Conservation (phyloP, 1,139 yeast genomes). For the Debaryomyces fabryi region DNA sequence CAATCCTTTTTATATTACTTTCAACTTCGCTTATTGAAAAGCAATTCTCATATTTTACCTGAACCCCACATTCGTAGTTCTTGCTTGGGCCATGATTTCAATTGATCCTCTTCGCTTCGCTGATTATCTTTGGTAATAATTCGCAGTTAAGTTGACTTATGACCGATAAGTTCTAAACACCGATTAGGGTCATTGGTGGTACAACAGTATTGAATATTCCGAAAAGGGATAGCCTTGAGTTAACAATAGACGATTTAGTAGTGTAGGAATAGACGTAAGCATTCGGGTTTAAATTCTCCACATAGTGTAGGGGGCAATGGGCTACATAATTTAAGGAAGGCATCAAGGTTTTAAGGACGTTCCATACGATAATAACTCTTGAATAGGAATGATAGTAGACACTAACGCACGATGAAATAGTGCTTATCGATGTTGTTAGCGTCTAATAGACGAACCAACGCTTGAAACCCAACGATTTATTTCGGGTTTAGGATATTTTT, state of each 20-base stretch:
- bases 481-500: neutral
- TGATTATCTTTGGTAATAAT: neutral
- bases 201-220: neutral
- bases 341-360: neutral
- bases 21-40: neutral
- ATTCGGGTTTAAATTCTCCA: slow-evolving; percentile 1
- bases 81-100: neutral
- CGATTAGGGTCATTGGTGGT: neutral
- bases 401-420: neutral
- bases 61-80: neutral
- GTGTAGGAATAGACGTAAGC: neutral
- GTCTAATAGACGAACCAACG: neutral
- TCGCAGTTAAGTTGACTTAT: neutral
- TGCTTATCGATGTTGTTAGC: neutral
- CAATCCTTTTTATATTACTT: neutral
- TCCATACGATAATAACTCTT: neutral
- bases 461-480: neutral
- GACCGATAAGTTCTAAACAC: neutral
- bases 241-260: neutral
- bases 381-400: neutral
- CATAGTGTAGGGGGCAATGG: neutral
- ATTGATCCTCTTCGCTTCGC: neutral
- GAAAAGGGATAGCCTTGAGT: neutral
- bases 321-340: neutral
- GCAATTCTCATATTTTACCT: neutral